Evolutionary conservation across 495 filamentous ascomycete genomes (phyloP).

Genomic region (Elasticomyces elasticus): DNA sequence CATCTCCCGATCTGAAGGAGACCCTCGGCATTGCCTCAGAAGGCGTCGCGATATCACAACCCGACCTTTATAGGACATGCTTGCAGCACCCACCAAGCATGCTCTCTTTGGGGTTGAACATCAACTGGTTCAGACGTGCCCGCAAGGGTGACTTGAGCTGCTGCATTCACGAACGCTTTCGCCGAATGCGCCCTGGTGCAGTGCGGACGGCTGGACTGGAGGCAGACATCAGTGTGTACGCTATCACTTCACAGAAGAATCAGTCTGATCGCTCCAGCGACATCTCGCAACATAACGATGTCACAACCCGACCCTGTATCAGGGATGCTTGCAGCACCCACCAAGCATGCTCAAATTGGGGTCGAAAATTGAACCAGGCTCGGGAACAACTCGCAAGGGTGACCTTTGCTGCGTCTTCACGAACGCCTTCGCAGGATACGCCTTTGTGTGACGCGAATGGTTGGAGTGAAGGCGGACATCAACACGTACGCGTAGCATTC

Average conservation of each 20-base stretch:
- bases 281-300: too few species aligned
- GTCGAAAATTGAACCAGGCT: not conserved
- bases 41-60: not conserved
- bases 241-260: not conserved
- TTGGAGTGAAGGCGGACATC: not conserved
- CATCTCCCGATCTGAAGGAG: too few species aligned
- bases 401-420: not conserved
- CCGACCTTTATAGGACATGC: not conserved
- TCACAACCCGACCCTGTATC: not conserved
- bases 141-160: not conserved
- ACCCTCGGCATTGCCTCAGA: too few species aligned
- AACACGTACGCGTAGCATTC: not conserved
- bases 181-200: not conserved
- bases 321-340: not conserved
- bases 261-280: too few species aligned
- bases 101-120: not conserved
- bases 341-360: not conserved
- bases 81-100: not conserved
- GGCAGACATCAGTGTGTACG: not conserved
- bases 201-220: not conserved
- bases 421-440: not conserved
- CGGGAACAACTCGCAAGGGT: not conserved
- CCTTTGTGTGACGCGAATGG: not conserved
- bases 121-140: not conserved
- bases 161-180: not conserved